These are phyloP conservation scores for Leishmania gerbilli DNA, from an alignment of 208 protist species.

Conservation along the genomic window DNA sequence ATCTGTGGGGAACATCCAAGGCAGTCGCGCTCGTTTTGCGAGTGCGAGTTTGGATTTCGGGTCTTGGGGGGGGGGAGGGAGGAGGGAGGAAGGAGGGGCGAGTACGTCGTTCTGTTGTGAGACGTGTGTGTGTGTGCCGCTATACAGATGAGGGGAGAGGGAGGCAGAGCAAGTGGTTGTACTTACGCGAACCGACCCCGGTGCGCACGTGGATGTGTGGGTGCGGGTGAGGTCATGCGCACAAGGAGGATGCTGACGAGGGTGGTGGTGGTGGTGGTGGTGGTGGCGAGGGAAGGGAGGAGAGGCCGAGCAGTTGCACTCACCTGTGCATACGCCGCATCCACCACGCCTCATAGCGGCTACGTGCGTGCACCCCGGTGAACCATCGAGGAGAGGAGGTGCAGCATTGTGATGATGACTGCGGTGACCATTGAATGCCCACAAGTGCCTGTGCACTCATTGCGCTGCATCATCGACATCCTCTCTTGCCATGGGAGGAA, in stretches of 20 bases:
- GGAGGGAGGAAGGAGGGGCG: not conserved
- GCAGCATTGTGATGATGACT: too few relatives aligned
- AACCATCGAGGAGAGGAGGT: not conserved
- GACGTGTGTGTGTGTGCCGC: not conserved
- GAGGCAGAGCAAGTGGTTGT: not conserved
- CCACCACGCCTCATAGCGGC: not conserved
- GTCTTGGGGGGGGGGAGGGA: not conserved
- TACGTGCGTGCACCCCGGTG: not conserved
- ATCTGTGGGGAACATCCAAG: conserved; percentile 25
- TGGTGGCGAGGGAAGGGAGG: not conserved
- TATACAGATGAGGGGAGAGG: not conserved
- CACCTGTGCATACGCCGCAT: not conserved
- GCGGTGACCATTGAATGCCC: not conserved
- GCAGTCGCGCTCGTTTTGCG: not conserved
- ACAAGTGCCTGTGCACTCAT: not conserved
- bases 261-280: not conserved
- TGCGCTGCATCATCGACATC: not conserved
- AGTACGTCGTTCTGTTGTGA: not conserved
- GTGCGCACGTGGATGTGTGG: not conserved
- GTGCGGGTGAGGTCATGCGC: not conserved
- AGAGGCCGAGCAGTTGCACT: not conserved
- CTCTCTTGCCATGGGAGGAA: not conserved
- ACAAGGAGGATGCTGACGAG: conserved; percentile 1
- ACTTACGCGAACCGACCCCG: not conserved
- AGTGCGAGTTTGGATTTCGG: not conserved